Evolutionary conservation across 352 stramenopile species (phyloP).

Genomic region (Blastocystis hominis): DNA sequence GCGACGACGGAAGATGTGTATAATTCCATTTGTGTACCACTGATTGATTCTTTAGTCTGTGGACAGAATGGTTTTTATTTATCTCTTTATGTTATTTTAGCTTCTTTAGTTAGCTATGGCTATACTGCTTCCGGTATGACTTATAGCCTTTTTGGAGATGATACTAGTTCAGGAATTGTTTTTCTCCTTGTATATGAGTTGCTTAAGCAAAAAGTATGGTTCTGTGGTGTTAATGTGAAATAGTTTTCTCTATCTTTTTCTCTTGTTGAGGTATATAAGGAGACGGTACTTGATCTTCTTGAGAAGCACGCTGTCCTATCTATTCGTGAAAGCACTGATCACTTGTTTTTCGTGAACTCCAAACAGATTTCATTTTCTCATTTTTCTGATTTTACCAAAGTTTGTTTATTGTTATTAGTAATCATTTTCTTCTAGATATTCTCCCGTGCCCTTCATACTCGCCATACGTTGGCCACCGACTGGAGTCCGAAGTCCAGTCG

Average conservation of each 20-base stretch:
- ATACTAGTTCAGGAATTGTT: background rate
- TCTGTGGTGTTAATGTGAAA: background rate
- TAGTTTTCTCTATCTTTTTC: background rate
- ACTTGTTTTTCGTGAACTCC: background rate
- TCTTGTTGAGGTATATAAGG: constrained; percentile 9
- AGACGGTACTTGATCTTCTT: constrained; percentile 2
- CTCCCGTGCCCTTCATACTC: background rate
- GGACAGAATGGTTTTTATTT: background rate
- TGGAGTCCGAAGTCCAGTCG: background rate
- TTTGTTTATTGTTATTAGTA: background rate
- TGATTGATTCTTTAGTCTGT: background rate
- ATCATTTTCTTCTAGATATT: background rate
- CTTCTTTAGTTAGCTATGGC: background rate
- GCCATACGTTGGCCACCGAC: background rate
- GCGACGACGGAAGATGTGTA: background rate
- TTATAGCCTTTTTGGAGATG: background rate
- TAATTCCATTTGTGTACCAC: background rate
- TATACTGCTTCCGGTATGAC: background rate
- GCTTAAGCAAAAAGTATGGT: background rate
- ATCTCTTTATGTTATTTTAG: background rate
- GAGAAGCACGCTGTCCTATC: background rate
- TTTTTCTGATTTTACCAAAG: constrained; percentile 23
- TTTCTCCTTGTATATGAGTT: background rate
- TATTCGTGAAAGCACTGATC: background rate
- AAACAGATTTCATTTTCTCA: background rate